Percentiles rank a stretch among this genome's conserved stretches.
Evolutionary conservation across 495 filamentous ascomycete species (phyloP).

Genomic region (Penicillium nucicola): DNA sequence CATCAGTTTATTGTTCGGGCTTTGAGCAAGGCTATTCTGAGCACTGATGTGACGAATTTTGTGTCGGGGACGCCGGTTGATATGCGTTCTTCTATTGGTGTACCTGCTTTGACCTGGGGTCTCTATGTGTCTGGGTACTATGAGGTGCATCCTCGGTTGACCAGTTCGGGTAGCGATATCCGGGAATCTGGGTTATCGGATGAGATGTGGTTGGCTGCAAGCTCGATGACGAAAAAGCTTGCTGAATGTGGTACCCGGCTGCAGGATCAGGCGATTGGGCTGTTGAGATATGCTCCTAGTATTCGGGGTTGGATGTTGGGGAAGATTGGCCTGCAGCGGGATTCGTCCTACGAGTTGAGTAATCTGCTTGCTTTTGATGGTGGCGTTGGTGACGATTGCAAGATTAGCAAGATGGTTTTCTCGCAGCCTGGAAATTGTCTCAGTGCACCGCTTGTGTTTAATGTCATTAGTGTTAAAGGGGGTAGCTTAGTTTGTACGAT

Average conservation of each 20-base stretch:
- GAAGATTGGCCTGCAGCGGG: slow-evolving; percentile 19
- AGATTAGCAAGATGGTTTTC: slow-evolving; percentile 27
- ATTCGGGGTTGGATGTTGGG: slow-evolving; percentile 18
- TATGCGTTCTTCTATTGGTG: slow-evolving; percentile 19
- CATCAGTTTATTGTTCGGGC: slow-evolving; percentile 23
- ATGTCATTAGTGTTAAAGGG: slow-evolving; percentile 23
- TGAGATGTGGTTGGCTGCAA: slow-evolving; percentile 18
- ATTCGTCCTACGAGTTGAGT: slow-evolving; percentile 27
- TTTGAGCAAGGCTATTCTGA: slow-evolving; percentile 15
- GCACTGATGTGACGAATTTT: slow-evolving; percentile 14
- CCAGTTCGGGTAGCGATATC: background rate
- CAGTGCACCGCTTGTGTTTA: slow-evolving; percentile 23
- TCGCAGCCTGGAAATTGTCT: slow-evolving; percentile 22
- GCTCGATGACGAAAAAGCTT: slow-evolving; percentile 15
- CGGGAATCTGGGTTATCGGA: slow-evolving; percentile 7
- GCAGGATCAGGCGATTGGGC: slow-evolving; percentile 24
- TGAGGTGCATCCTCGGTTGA: slow-evolving; percentile 8
- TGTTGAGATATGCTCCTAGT: slow-evolving; percentile 21
- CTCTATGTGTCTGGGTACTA: slow-evolving; percentile 16
- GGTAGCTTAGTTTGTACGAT: slow-evolving; percentile 17
- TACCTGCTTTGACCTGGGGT: slow-evolving; percentile 14
- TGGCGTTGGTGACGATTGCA: slow-evolving; percentile 3
- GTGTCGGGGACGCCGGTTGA: slow-evolving; percentile 22
- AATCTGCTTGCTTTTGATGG: slow-evolving; percentile 24
- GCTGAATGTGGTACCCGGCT: slow-evolving; percentile 13